phyloP scores from a whole-genome alignment of 1,139 yeast species.

The Geotrichum carabidarum region DNA sequence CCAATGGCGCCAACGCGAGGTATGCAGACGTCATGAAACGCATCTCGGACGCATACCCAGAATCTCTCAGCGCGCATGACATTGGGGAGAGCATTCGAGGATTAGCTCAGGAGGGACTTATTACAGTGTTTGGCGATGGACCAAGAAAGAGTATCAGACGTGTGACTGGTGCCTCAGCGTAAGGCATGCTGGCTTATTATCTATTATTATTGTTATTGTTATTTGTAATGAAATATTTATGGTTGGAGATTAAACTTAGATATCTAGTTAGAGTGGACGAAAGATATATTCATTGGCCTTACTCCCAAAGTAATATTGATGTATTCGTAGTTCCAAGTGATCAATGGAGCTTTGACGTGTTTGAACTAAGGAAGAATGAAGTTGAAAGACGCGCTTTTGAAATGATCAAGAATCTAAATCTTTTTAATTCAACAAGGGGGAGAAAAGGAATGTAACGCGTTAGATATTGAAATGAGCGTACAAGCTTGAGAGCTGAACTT shows the following conservation, averaged over 20 bases:
- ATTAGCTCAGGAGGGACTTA: conserved; percentile 69
- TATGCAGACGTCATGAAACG: conserved; percentile 58
- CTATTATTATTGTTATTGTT: neutral
- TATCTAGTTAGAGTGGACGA: too few species aligned
- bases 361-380: too few species aligned
- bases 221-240: neutral
- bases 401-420: too few species aligned
- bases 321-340: too few species aligned
- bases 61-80: conserved; percentile 65
- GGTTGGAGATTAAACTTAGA: neutral
- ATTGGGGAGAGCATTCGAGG: conserved; percentile 63
- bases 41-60: conserved; percentile 65
- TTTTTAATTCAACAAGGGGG: too few species aligned
- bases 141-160: conserved; percentile 61
- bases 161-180: conserved; percentile 27
- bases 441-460: too few species aligned
- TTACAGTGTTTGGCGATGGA: conserved; percentile 70
- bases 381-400: too few species aligned
- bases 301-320: too few species aligned
- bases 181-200: neutral
- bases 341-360: too few species aligned
- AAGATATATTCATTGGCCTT: too few species aligned
- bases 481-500: too few species aligned
- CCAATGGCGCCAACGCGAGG: conserved; percentile 47
- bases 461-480: too few species aligned